Evolutionary conservation across 768 basidiomycete genomes (phyloP).

Genomic region (Podaxis pistillaris): DNA sequence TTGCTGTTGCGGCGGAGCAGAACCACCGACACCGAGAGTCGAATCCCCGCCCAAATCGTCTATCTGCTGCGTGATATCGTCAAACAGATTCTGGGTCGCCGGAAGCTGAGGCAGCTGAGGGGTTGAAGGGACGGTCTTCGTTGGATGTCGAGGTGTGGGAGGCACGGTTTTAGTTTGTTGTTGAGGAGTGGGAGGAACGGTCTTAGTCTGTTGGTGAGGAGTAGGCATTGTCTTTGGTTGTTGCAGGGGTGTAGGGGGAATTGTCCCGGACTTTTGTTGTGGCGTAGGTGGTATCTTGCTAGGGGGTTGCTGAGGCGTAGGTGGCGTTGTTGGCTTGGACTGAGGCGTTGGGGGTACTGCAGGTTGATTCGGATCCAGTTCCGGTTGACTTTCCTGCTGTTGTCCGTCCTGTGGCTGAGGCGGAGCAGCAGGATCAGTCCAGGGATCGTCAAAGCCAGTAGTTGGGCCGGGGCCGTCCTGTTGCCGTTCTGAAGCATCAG

Average conservation of each 20-base stretch:
- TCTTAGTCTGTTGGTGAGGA: not conserved
- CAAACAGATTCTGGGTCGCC: not conserved
- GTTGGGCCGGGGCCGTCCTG: not conserved
- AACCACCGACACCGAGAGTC: not conserved
- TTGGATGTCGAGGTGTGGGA: not conserved
- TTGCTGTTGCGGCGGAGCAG: not conserved
- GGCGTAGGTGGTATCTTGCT: not conserved
- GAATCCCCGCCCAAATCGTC: not conserved
- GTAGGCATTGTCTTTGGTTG: not conserved
- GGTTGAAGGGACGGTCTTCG: not conserved
- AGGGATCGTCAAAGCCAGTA: not conserved
- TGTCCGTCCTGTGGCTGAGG: not conserved
- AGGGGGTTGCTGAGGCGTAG: not conserved
- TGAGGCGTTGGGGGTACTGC: not conserved
- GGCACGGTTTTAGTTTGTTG: not conserved
- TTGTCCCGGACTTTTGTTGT: not conserved
- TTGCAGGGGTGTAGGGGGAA: not conserved
- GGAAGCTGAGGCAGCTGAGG: not conserved
- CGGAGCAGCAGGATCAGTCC: not conserved
- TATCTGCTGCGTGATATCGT: not conserved
- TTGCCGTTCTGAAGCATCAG: not conserved
- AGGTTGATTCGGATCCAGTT: not conserved
- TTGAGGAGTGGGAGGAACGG: not conserved
- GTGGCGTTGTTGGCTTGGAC: not conserved
- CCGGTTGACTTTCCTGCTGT: not conserved